A percentile compares a stretch with the other conserved stretches of the same genome.
Evolutionary conservation across 2,329 filamentous ascomycete species (phyloP).

Genomic region (Claviceps africana): DNA sequence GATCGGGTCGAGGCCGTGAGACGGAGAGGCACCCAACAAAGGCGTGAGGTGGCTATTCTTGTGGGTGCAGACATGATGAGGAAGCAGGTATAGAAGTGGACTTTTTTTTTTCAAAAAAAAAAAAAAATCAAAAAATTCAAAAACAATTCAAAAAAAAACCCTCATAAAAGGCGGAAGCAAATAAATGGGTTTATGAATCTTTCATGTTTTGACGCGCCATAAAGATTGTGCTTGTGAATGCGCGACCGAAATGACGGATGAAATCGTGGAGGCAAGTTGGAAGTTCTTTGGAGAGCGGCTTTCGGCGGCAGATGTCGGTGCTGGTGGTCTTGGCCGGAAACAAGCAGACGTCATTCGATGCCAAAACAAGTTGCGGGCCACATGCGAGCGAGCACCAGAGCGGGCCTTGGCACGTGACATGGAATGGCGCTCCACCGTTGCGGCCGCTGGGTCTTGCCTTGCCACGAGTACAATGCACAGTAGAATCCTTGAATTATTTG

Average conservation of each 20-base stretch:
- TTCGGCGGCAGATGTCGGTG: not conserved
- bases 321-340: not conserved
- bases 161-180: not conserved
- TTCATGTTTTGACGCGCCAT: not conserved
- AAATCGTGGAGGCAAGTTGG: not conserved
- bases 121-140: not conserved
- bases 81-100: not conserved
- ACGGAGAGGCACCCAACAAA: slow-evolving; percentile 12
- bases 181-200: not conserved
- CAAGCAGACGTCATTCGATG: not conserved
- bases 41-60: slow-evolving; percentile 17
- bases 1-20: slow-evolving; percentile 11
- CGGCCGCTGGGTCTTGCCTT: too few relatives aligned
- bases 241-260: not conserved
- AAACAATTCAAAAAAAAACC: too few relatives aligned
- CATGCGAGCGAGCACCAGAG: too few relatives aligned
- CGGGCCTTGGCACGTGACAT: not conserved
- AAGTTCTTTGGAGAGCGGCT: not conserved
- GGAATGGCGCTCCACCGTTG: too few relatives aligned
- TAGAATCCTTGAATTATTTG: too few relatives aligned
- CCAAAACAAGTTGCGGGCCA: too few relatives aligned
- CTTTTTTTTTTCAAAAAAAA: not conserved
- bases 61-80: slow-evolving; percentile 17
- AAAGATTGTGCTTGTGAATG: not conserved
- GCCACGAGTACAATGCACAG: too few relatives aligned